A percentile compares a stretch with the other conserved stretches of the same genome.
Evolutionary conservation across 148 eudicot genomes (phyloP).

Genomic region (Camellia lanceoleosa): DNA sequence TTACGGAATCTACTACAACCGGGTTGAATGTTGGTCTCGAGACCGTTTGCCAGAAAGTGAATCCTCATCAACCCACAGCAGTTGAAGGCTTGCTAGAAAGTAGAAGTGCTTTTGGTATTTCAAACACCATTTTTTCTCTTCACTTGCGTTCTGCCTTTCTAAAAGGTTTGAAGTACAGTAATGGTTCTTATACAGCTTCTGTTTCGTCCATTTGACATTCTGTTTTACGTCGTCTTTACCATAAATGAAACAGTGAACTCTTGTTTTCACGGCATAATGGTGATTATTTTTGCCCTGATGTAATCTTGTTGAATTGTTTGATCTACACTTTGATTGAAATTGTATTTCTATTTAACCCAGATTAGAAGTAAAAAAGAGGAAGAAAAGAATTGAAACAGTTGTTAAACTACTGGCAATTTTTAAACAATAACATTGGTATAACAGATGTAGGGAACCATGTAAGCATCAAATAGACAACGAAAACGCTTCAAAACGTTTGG

Average conservation of each 20-base stretch:
- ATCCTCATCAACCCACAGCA: slow-evolving; percentile 23
- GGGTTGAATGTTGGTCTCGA: slow-evolving; percentile 76
- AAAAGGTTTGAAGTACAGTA: slow-evolving; percentile 58
- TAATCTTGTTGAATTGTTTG: background rate
- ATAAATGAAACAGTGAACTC: background rate
- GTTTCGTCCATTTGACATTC: slow-evolving; percentile 46
- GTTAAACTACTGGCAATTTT: background rate
- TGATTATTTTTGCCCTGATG: background rate
- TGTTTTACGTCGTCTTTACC: background rate
- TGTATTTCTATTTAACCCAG: background rate
- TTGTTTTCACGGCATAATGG: background rate
- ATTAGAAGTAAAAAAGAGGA: background rate
- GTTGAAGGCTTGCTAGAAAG: slow-evolving; percentile 32
- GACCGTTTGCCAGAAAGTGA: slow-evolving; percentile 22
- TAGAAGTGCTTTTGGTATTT: slow-evolving; percentile 42
- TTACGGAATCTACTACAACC: slow-evolving; percentile 51
- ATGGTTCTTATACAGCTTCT: slow-evolving; percentile 56
- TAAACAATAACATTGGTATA: too few species aligned
- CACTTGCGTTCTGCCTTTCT: slow-evolving; percentile 48
- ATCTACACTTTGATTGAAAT: background rate
- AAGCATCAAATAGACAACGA: too few species aligned
- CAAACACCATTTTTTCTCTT: slow-evolving; percentile 39
- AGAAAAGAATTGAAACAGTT: background rate
- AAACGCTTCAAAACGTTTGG: too few species aligned
- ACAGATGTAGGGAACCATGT: too few species aligned